Evolutionary conservation across 192 early-diverging fungal species (phyloP), one percentile per base, ranked within the genome.

Genomic region (Umbelopsis sp.): DNA sequence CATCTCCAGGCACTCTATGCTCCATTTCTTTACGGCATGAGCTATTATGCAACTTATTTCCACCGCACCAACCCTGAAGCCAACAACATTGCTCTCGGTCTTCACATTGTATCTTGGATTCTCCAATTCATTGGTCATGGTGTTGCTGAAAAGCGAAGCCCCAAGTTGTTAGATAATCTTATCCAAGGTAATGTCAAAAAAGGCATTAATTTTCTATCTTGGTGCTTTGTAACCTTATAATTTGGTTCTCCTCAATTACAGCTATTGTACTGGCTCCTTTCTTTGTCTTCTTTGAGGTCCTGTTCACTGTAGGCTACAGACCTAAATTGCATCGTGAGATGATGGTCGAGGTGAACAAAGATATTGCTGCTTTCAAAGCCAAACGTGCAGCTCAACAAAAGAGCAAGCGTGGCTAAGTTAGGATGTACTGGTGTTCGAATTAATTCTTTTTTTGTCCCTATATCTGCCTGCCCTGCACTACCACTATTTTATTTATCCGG

Each of bases 191-290:
- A 71, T 22, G 53, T 34, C 29, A 26, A 44, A 21, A 34, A 36
- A 67, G 65, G 20, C 4, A 31, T 6, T 36, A 66, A n/a, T 67
- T 47, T 41, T 41, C 38, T 11, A 41, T 14, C 34, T 8, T 25
- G 24, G 66, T 10, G 2, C 3, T 36, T 45, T n/a, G 21, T 66
- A 8, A n/a, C 44, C 14, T 31, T 14, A 12, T 43, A 4, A 51
- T 36, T 32, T 25, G 22, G n/a, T 71, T 41, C 21, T 22, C 45
- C 25, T 59, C 22, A n/a, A n/a, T n/a, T n/a, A n/a, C n/a, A 91
- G 96, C 97, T 3, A 50, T 97, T 29, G 91, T 97, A 45, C 92
- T 96, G 71, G 97, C 97, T 2, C 95, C 95, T 31, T 95, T 95
- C 77, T 98, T 98, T 84, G 94, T 97, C 7, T 95, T 92, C 71